Evolutionary conservation across 257 asterid species (phyloP).

Genomic region (Solanum piurae): DNA sequence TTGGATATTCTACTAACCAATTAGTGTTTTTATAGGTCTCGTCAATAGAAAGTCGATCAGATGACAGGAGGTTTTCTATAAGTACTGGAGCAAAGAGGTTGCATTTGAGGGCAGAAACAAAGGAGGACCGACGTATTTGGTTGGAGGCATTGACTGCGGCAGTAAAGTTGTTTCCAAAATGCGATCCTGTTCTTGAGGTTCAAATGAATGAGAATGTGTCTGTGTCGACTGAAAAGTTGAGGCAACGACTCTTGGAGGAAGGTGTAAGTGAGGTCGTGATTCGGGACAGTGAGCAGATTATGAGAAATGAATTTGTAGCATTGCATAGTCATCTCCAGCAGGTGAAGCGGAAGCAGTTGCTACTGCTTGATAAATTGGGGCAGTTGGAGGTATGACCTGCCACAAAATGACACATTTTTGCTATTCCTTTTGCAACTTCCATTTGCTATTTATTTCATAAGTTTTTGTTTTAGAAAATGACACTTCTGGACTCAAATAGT

Average conservation of each 20-base stretch:
- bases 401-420: neutral
- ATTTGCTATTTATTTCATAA: neutral
- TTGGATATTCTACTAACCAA: neutral
- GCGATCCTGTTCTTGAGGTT: conserved; percentile 4
- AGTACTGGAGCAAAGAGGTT: conserved; percentile 12
- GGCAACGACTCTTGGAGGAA: conserved; percentile 15
- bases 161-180: conserved; percentile 6
- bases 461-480: neutral
- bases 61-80: conserved; percentile 17
- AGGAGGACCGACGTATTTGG: conserved; percentile 11
- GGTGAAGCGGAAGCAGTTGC: conserved; percentile 12
- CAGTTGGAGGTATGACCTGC: conserved; percentile 17
- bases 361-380: conserved; percentile 10
- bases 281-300: conserved; percentile 15
- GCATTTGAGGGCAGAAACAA: conserved; percentile 18
- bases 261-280: conserved; percentile 17
- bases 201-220: conserved; percentile 1
- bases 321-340: conserved; percentile 6
- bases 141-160: conserved; percentile 13
- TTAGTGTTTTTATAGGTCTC: conserved; percentile 8
- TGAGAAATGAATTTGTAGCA: conserved; percentile 10
- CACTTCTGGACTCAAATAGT: neutral
- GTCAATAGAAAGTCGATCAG: conserved; percentile 14
- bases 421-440: neutral
- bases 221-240: conserved; percentile 14